These are phyloP conservation scores for Fusarium incarnatum DNA, from an alignment of 2,329 filamentous ascomycete genomes.

Conservation along the genomic window DNA sequence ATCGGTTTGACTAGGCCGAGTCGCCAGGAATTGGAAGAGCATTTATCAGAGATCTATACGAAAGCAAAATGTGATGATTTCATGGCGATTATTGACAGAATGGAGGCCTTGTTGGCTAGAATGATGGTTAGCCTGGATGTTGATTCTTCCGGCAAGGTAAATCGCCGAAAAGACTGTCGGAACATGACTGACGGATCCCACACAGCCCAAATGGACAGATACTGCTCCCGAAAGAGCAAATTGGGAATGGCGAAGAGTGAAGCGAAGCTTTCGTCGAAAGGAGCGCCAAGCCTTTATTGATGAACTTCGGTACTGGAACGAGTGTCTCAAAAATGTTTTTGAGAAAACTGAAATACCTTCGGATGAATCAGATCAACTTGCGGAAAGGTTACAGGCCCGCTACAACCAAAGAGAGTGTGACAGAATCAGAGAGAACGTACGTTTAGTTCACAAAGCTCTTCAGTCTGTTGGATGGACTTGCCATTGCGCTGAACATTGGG, in stretches of 20 bases:
- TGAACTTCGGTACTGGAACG: neutral
- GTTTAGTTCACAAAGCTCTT: neutral
- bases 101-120: neutral
- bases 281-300: neutral
- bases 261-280: neutral
- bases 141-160: neutral
- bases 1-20: neutral
- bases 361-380: neutral
- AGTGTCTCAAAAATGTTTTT: neutral
- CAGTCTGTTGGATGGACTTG: neutral
- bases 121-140: neutral
- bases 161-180: neutral
- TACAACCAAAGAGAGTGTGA: neutral
- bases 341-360: neutral
- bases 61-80: neutral
- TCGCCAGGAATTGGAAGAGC: neutral
- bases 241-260: neutral
- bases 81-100: neutral
- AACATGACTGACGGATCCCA: fast-evolving
- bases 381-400: neutral
- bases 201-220: neutral
- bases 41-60: neutral
- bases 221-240: neutral
- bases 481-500: neutral
- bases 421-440: neutral